A percentile compares a stretch with the other conserved stretches of the same genome.
These are phyloP conservation scores for Amanita rimosa DNA, from an alignment of 768 basidiomycete species.

Conservation along the genomic window DNA sequence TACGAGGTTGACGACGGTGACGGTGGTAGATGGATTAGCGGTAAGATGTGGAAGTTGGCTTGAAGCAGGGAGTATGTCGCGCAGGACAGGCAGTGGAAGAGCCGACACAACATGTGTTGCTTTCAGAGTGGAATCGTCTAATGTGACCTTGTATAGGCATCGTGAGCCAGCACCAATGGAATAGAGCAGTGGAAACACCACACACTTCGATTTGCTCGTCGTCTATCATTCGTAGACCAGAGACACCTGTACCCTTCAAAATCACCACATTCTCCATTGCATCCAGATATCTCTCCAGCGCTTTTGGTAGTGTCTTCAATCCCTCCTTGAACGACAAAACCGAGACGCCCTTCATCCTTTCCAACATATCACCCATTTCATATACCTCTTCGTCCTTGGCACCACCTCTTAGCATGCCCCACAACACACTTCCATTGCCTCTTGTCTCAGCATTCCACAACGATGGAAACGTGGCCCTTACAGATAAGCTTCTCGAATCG, in stretches of 20 bases:
- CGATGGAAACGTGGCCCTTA: constrained; percentile 66
- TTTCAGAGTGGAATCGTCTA: constrained; percentile 12
- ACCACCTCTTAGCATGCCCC: constrained; percentile 24
- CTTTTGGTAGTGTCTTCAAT: constrained; percentile 50
- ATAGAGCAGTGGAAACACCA: background rate
- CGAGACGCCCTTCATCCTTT: constrained; percentile 46
- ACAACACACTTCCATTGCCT: constrained; percentile 60
- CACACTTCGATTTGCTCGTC: constrained; percentile 35
- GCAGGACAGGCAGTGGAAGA: constrained; percentile 49
- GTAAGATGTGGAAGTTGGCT: constrained; percentile 36
- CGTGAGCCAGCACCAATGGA: background rate
- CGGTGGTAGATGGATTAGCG: constrained; percentile 65
- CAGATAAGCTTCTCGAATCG: constrained; percentile 63
- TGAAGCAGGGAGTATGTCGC: constrained; percentile 9
- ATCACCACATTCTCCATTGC: constrained; percentile 48
- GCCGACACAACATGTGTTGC: constrained; percentile 72
- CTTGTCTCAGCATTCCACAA: constrained; percentile 61
- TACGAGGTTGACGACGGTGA: constrained; percentile 83
- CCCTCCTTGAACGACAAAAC: constrained; percentile 81
- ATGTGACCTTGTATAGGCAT: constrained; percentile 21
- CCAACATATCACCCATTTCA: constrained; percentile 35
- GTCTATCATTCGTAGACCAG: constrained; percentile 7
- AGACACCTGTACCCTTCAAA: constrained; percentile 21
- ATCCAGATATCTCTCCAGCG: constrained; percentile 37
- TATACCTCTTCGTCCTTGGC: constrained; percentile 20